These are phyloP conservation scores for Suillus paluster DNA, from an alignment of 768 basidiomycete genomes.

Conservation along the genomic window DNA sequence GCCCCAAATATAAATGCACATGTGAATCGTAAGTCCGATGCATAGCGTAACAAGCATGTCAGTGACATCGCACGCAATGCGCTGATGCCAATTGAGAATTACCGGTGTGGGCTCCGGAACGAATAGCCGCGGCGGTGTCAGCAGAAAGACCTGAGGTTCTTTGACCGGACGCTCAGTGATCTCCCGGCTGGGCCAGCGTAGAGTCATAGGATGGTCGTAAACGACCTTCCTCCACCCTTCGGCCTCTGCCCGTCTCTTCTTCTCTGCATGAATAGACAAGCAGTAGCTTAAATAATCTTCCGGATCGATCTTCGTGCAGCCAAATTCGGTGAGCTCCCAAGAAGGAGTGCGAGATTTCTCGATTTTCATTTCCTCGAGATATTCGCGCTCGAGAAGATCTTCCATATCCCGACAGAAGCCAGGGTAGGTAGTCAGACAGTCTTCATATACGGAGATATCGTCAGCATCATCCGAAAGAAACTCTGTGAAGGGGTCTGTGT, in stretches of 20 bases:
- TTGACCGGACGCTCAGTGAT: background rate
- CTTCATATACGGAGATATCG: constrained; percentile 31
- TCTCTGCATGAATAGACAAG: constrained; percentile 31
- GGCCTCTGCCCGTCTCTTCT: constrained; percentile 23
- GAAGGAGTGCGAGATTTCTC: constrained; percentile 21
- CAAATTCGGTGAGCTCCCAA: constrained; percentile 34
- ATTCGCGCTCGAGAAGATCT: constrained; percentile 20
- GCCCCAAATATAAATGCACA: constrained; percentile 31
- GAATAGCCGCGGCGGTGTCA: background rate
- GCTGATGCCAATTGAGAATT: constrained; percentile 17
- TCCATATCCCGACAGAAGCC: constrained; percentile 22
- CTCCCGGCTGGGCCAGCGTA: constrained; percentile 23
- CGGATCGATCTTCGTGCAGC: constrained; percentile 30
- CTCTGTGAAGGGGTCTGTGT: constrained; percentile 3
- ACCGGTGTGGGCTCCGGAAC: constrained; percentile 15
- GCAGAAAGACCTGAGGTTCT: background rate
- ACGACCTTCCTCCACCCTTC: constrained; percentile 21
- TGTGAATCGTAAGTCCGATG: constrained; percentile 30
- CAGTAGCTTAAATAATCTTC: constrained; percentile 31
- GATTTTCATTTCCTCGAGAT: constrained; percentile 11
- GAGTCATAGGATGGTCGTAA: constrained; percentile 23
- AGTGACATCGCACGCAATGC: constrained; percentile 31
- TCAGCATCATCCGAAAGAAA: constrained; percentile 18
- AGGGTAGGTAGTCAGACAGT: constrained; percentile 28
- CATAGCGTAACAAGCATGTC: constrained; percentile 30